A percentile compares a stretch with the other conserved stretches of the same genome.
These are phyloP conservation scores for Colletotrichum coccodes DNA, from an alignment of 2,329 filamentous ascomycete genomes.

Conservation along the genomic window DNA sequence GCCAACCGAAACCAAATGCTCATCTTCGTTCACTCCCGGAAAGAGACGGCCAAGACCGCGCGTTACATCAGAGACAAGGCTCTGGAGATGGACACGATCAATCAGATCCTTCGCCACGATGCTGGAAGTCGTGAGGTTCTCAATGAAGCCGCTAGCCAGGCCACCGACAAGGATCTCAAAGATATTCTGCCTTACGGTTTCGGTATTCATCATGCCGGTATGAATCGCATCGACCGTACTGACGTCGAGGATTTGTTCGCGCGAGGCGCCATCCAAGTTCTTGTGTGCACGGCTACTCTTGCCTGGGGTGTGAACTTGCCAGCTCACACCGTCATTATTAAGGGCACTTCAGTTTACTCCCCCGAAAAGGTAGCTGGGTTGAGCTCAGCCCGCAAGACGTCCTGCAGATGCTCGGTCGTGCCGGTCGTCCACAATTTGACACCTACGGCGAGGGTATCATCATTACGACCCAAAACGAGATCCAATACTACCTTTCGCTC, in stretches of 20 bases:
- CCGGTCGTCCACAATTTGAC: constrained; percentile 94
- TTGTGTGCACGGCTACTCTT: constrained; percentile 97
- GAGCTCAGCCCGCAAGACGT: constrained; percentile 98
- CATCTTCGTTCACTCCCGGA: constrained; percentile 97
- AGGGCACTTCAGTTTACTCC: constrained; percentile 97
- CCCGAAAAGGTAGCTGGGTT: constrained; percentile 98
- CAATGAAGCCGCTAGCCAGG: constrained; percentile 83
- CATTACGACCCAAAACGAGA: constrained; percentile 93
- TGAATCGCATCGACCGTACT: constrained; percentile 93
- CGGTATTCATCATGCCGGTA: constrained; percentile 97
- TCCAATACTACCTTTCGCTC: constrained; percentile 96
- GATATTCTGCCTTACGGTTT: constrained; percentile 96
- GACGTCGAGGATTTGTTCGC: constrained; percentile 96
- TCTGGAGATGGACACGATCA: constrained; percentile 95
- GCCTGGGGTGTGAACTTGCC: constrained; percentile 99
- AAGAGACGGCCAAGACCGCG: constrained; percentile 97
- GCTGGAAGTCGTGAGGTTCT: constrained; percentile 91
- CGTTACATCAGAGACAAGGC: constrained; percentile 97
- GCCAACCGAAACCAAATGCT: constrained; percentile 96
- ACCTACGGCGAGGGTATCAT: constrained; percentile 99
- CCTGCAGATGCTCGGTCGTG: constrained; percentile 97
- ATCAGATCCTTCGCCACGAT: constrained; percentile 92
- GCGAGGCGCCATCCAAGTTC: constrained; percentile 90
- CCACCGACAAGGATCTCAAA: constrained; percentile 88
- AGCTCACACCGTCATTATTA: constrained; percentile 98